Base-by-base conservation (phyloP, 805 yeast species). In the Suhomyces vadensis region DNA sequence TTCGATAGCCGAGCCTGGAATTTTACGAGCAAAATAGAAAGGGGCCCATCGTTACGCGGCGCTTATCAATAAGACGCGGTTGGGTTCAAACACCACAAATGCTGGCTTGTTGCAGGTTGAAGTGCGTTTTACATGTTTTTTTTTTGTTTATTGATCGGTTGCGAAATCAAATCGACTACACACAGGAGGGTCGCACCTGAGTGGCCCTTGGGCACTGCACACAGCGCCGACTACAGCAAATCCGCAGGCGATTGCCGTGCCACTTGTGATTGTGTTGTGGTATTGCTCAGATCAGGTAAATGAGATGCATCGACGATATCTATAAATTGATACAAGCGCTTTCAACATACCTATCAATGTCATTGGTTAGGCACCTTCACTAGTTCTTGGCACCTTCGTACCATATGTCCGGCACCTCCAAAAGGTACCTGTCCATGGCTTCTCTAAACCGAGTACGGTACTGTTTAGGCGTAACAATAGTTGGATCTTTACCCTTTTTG, bases 401-500 rank as follows among this genome's bases (percentile, higher is more conserved):
- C 77, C 77, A 72, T n/a, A 68, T 61, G 52, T 86, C 97, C 1
- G 99, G 99, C 5, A 95, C 97, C 84, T 92, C 90, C 48, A 92
- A 65, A 43, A 94, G 87, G 55, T 94, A 94, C 35, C 96, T 68
- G 57, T 92, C 98, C 99, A 94, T 94, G 1, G 99, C 98, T 60
- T 92, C 98, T 51, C 99, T 75, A 61, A 94, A 94, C 52, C 99
- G 73, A 45, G 85, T 88, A 55, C 95, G 85, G 64, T 94, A 94
- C 65, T 94, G 99, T 56, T 90, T 82, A 1, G 99, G 99, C 0
- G 99, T 92, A 6, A 94, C 92, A 23, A 94, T 96, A 0, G 99
- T 94, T 0, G 99, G 99, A 52, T 87, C 96, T 55, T 87, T 92
- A 1, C 89, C 87, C 41, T 85, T 85, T 29, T 89, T 87, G n/a